These are phyloP conservation scores for Platanus orientalis DNA, from an alignment of 164 flowering plant species.

Conservation along the genomic window DNA sequence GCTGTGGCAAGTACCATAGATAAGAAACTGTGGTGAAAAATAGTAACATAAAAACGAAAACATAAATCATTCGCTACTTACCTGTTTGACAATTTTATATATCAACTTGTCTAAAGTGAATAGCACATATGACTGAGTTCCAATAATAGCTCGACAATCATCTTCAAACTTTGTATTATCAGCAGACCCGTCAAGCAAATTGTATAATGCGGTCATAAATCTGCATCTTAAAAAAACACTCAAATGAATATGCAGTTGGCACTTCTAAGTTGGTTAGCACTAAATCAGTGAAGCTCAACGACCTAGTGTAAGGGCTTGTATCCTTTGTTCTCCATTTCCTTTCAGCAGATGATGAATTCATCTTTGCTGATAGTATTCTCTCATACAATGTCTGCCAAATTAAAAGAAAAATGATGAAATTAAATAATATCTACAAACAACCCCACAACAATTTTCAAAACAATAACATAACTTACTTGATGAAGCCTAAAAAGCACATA, in stretches of 20 bases:
- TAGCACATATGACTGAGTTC: conserved; percentile 88
- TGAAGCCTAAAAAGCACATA: conserved; percentile 95
- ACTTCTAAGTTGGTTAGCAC: background rate
- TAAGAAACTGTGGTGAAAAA: background rate
- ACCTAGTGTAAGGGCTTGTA: conserved; percentile 67
- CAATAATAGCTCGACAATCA: conserved; percentile 89
- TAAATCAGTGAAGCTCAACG: conserved; percentile 6
- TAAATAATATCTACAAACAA: background rate
- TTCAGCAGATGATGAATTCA: conserved; percentile 70
- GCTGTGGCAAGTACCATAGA: conserved; percentile 39
- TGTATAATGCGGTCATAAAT: conserved; percentile 75
- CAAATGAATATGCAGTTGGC: conserved; percentile 6
- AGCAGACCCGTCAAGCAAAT: conserved; percentile 81
- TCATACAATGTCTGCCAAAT: conserved; percentile 74
- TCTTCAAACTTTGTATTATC: conserved; percentile 94
- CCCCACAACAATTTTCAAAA: background rate
- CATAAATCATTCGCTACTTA: conserved; percentile 11
- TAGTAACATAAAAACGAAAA: background rate
- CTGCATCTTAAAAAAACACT: conserved; percentile 32
- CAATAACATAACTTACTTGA: conserved; percentile 45
- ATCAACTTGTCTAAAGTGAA: conserved; percentile 94
- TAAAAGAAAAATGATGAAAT: background rate
- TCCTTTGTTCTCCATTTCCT: conserved; percentile 67
- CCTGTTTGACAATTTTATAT: conserved; percentile 80
- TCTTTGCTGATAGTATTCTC: conserved; percentile 81